Percentiles rank a stretch among this genome's conserved stretches.
These are phyloP conservation scores for Chrysoporthe deuterocubensis DNA, from an alignment of 2,329 filamentous ascomycete species.

Conservation along the genomic window DNA sequence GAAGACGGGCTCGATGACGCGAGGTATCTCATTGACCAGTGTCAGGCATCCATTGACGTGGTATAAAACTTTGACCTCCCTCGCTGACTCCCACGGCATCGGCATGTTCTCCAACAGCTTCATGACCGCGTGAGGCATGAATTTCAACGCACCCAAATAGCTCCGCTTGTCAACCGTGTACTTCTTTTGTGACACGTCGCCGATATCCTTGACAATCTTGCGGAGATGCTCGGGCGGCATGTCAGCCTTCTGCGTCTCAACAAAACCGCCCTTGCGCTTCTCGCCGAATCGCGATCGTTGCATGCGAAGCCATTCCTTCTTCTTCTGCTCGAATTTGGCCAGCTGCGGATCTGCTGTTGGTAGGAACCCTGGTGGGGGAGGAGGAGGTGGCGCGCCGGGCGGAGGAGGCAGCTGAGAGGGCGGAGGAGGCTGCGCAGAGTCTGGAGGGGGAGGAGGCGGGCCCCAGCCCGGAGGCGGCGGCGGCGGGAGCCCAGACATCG, in stretches of 20 bases:
- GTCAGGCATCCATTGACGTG: conserved; percentile 98
- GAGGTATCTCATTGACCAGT: conserved; percentile 92
- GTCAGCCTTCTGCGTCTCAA: conserved; percentile 97
- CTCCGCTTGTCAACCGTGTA: conserved; percentile 98
- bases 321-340: conserved; percentile 97
- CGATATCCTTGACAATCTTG: conserved; percentile 98
- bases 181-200: conserved; percentile 98
- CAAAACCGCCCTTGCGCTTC: conserved; percentile 94
- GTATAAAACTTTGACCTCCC: conserved; percentile 97
- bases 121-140: conserved; percentile 98
- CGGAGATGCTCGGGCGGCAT: conserved; percentile 98
- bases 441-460: conserved; percentile 49
- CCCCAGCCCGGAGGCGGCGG: conserved; percentile 64
- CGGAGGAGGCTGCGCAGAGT: conserved; percentile 61
- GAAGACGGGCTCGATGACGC: conserved; percentile 97
- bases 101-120: conserved; percentile 99
- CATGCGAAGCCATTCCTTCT: conserved; percentile 94
- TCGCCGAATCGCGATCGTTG: conserved; percentile 94
- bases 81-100: conserved; percentile 97
- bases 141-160: conserved; percentile 95
- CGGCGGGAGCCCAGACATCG: conserved; percentile 57
- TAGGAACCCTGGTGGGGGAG: conserved; percentile 84
- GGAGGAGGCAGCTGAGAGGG: conserved; percentile 61
- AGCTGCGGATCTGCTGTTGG: conserved; percentile 81
- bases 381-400: conserved; percentile 61